These are phyloP conservation scores for Tubosaeta brunneosetosa DNA, from an alignment of 768 basidiomycete genomes.

Conservation along the genomic window DNA sequence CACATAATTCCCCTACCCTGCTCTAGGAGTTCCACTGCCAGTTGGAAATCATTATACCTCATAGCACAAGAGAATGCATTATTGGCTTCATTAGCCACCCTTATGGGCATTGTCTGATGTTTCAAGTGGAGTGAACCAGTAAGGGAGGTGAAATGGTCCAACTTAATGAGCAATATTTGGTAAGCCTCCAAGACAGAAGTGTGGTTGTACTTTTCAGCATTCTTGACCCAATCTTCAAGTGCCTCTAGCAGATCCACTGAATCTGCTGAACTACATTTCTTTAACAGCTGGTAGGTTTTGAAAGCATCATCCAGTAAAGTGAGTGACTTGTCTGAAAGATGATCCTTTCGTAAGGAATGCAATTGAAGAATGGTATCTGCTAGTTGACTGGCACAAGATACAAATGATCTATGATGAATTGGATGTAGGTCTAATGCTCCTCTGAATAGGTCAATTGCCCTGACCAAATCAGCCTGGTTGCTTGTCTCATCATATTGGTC, in stretches of 20 bases:
- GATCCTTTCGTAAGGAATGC: background rate
- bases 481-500: background rate
- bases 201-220: background rate
- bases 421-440: background rate
- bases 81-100: background rate
- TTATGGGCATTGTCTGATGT: background rate
- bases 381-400: background rate
- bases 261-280: background rate
- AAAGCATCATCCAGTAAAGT: background rate
- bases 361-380: background rate
- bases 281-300: background rate
- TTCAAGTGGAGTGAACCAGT: background rate
- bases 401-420: background rate
- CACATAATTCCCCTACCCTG: background rate
- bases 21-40: background rate
- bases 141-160: background rate
- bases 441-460: background rate
- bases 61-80: background rate
- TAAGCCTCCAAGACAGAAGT: background rate
- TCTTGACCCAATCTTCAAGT: background rate
- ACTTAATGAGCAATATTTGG: background rate
- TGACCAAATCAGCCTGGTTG: background rate
- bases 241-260: background rate
- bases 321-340: background rate
- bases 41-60: background rate